Evolutionary conservation across 345 rosid species (phyloP), one percentile per base, ranked within the genome.

Genomic region (Pugionium dolabratum): DNA sequence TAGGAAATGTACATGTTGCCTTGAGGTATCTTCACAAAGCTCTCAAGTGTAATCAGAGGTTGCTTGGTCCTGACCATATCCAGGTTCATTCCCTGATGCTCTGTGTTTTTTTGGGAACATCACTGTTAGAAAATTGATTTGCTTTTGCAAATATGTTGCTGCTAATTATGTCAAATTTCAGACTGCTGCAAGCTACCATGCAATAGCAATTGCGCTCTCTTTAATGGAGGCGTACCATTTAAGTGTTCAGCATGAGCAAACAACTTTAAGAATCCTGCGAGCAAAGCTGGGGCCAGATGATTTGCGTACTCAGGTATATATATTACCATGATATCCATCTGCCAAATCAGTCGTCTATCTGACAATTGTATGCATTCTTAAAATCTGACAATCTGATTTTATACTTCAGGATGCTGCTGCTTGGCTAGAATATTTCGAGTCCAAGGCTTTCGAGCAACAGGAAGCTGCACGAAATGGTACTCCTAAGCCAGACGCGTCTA

Each of bases 101-200:
- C 59, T 44, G 6, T 58, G 10, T 46, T 10, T 40, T 41, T 50
- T 32, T 3, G 28, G 35, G 49, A 72, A 33, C 35, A 41, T 42
- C 7, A 33, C 37, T 62, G 49, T 32, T 18, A 46, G 64, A 67
- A 39, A 8, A 47, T 62, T 67, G 50, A 46, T 74, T 32, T 60
- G 25, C 8, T 52, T 57, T 40, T 46, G 43, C 58, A 46, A 46
- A 68, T 41, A 48, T 39, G 10, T 48, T 39, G 5, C 54, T 62
- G 35, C 31, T 56, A 50, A 46, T 62, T 43, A 54, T 62, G 56
- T 62, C 40, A 47, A 55, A 62, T 75, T 55, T 40, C 85, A 94
- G 99, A 94, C 99, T 50, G 99, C 99, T 58, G 99, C 99, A 73
- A 94, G 97, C 78, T 94, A 94, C 82, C 99, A 94, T 83, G 99